Base-by-base conservation (phyloP, 2,329 filamentous ascomycete genomes). In the Tothia fuscella region DNA sequence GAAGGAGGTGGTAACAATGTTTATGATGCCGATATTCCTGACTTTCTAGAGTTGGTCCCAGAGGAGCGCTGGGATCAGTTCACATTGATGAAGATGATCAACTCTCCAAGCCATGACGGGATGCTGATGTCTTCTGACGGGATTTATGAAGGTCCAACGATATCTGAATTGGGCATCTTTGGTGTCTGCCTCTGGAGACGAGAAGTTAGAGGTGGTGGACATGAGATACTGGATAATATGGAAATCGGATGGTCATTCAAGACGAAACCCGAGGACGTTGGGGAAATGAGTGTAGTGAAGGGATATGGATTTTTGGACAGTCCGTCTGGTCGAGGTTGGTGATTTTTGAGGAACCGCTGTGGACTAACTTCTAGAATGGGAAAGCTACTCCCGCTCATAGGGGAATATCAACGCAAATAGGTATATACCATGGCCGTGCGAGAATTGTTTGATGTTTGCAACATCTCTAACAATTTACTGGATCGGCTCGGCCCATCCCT, bases 221-320 rank as follows among this genome's bases (percentile, higher is more conserved):
- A 51, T 4, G 45, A 56, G 13, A 49, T 66, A n/a, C 31, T 63
- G n/a, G 40, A 47, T 17, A 66, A 64, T 43, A 42, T 48, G 10
- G 48, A 49, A 12, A 55, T 47, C 4, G 60, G 61, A 1, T 68
- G 64, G 63, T 61, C 58, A 4, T 63, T 67, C 46, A 68, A 68
- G 46, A 65, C 61, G 5, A 68, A 68, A 46, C 51, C 57, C 41
- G 47, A 47, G 1, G 48, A 54, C 17, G 48, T 66, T 3, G 49
- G 67, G 41, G 63, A 68, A 45, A 67, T 68, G 63, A 67, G 60
- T 47, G 64, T 68, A 22, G 60, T 66, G 3, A 68, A 67, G 45
- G 63, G 65, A 0, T 64, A 63, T 50, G 63, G 65, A 3, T 65
- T 61, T 41, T 68, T 68, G 51, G 65, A 67, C 47, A 62, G 60